These are phyloP conservation scores for Metarhizium rileyi DNA, from an alignment of 2,329 filamentous ascomycete genomes.

Conservation along the genomic window DNA sequence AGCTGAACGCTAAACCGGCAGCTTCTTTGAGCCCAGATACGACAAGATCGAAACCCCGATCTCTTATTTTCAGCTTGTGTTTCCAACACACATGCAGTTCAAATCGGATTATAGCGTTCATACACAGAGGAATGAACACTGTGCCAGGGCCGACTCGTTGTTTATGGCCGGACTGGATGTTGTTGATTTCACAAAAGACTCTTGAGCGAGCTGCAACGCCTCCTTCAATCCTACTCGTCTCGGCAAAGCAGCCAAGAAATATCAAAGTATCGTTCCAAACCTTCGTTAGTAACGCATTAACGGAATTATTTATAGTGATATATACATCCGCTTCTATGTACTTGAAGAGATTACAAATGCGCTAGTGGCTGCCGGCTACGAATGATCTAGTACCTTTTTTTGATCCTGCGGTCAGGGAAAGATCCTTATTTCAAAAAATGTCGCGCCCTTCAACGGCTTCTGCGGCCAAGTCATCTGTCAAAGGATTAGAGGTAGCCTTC, in stretches of 20 bases:
- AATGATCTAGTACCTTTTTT: not conserved
- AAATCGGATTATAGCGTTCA: slow-evolving; percentile 54
- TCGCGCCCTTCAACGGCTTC: slow-evolving; percentile 36
- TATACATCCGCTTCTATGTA: not conserved
- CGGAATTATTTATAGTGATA: not conserved
- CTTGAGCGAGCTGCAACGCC: slow-evolving; percentile 37
- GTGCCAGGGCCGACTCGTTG: slow-evolving; percentile 23
- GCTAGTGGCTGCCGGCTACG: slow-evolving; percentile 46
- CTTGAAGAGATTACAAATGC: slow-evolving; percentile 36
- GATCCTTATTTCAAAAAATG: no score
- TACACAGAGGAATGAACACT: slow-evolving; percentile 44
- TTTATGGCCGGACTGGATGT: slow-evolving; percentile 4
- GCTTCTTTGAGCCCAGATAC: slow-evolving; percentile 43
- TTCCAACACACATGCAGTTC: slow-evolving; percentile 56
- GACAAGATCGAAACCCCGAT: slow-evolving; percentile 53
- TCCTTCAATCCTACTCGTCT: slow-evolving; percentile 30
- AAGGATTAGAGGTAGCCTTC: slow-evolving; percentile 57
- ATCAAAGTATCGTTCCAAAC: slow-evolving; percentile 25
- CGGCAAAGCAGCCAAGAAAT: slow-evolving; percentile 34
- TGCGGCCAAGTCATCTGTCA: slow-evolving; percentile 44
- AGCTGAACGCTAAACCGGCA: slow-evolving; percentile 42
- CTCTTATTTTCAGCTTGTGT: slow-evolving; percentile 48
- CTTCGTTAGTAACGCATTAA: slow-evolving; percentile 15
- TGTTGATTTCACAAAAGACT: slow-evolving; percentile 26
- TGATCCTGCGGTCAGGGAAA: no score